These are phyloP conservation scores for Chytriomyces confervae DNA, from an alignment of 192 early-diverging fungal genomes.

Conservation along the genomic window DNA sequence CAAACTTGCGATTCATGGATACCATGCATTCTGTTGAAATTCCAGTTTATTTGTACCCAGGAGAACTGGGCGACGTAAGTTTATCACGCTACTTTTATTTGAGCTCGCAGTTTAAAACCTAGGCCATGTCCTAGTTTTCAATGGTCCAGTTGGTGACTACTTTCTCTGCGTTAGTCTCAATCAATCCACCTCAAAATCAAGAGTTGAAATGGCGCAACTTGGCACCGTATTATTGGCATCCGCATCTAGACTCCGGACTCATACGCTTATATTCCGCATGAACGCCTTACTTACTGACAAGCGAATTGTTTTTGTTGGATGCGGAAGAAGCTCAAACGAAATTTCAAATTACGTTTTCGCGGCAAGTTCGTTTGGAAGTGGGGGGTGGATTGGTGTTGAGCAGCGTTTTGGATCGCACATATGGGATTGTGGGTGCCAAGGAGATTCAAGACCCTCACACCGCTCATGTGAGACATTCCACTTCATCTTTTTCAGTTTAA, in stretches of 20 bases:
- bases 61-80: slow-evolving; percentile 87
- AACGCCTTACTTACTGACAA: slow-evolving; percentile 94
- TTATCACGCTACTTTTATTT: slow-evolving; percentile 29
- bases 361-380: slow-evolving; percentile 84
- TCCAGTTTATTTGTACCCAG: slow-evolving; percentile 82
- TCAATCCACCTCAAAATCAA: slow-evolving; percentile 29
- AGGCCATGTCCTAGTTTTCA: slow-evolving; percentile 65
- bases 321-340: slow-evolving; percentile 88
- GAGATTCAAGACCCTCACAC: slow-evolving; percentile 84
- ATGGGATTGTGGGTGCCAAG: slow-evolving; percentile 88
- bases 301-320: slow-evolving; percentile 87
- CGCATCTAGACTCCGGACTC: slow-evolving; percentile 90
- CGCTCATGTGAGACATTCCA: slow-evolving; percentile 59
- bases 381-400: slow-evolving; percentile 86
- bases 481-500: not conserved
- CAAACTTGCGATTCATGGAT: slow-evolving; percentile 79
- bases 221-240: slow-evolving; percentile 67
- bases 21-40: slow-evolving; percentile 88
- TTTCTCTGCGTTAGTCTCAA: slow-evolving; percentile 58
- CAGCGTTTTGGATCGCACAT: slow-evolving; percentile 83
- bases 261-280: slow-evolving; percentile 84
- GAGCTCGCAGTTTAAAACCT: slow-evolving; percentile 19
- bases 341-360: slow-evolving; percentile 92
- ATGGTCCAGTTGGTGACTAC: slow-evolving; percentile 80
- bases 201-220: slow-evolving; percentile 49